Base-by-base conservation (phyloP, 306 rosid genomes). In the Malus orientalis region DNA sequence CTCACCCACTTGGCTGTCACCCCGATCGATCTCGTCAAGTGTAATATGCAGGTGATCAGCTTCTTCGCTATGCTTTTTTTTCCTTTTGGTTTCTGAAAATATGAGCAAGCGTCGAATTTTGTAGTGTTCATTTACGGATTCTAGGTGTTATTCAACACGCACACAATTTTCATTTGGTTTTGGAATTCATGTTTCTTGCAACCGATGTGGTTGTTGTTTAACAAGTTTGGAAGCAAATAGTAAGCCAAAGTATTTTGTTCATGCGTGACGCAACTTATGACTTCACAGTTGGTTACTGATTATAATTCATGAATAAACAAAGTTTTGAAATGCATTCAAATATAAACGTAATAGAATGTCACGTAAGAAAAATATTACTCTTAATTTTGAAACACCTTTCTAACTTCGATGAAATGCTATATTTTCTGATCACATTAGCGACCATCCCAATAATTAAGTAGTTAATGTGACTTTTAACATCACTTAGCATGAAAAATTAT, bases 21-120 rank as follows among this genome's bases (percentile, higher is more conserved):
- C 70, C 98, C 98, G 69, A 73, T 87, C 16, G 98, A 93, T 76
- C 79, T 93, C 25, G 84, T 90, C 84, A 93, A 93, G 85, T 93
- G 98, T 85, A 91, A 91, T 76, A 93, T 91, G 98, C 98, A 93
- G 93, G 98, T 88, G 20, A 51, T 51, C 44, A 25, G 12, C 38
- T 61, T 32, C 53, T 32, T 47, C 20, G 8, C 53, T 49, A 69
- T 49, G n/a, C 14, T 4, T 40, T n/a, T 60, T 11, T 60, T 13
- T 12, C 18, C 2, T 62, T 29, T 14, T 14, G 32, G 6, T 62
- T 59, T 62, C 29, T 25, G 8, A 62, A 64, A 16, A 18, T 64
- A 64, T 64, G 12, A 64, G 22, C 55, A 51, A 15, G 20, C 55
- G 18, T 51, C 20, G 20, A 51, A 51, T 51, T 15, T 51, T 51